Evolutionary conservation across 257 asterid species (phyloP).

Genomic region (Przewalskia tangutica): DNA sequence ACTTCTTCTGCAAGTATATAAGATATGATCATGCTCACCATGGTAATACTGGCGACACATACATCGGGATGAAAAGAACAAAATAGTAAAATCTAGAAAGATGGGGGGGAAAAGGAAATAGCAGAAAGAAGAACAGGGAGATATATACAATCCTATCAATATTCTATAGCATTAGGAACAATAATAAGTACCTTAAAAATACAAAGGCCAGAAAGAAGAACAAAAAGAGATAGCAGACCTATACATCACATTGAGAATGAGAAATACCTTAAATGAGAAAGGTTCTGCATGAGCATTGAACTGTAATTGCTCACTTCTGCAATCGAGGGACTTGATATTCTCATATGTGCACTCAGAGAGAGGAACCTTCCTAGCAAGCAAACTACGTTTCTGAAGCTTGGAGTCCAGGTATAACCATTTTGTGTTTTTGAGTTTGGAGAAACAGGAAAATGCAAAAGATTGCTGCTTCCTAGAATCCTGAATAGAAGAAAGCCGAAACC

Average conservation of each 20-base stretch:
- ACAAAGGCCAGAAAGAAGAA: not conserved
- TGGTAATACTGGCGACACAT: not conserved
- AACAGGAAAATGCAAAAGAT: constrained; percentile 57
- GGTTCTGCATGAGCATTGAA: constrained; percentile 27
- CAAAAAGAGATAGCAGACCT: constrained; percentile 2
- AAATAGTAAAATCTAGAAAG: constrained; percentile 1
- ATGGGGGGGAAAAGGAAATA: not conserved
- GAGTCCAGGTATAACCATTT: constrained; percentile 65
- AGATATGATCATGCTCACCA: constrained; percentile 20
- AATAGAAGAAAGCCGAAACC: constrained; percentile 48
- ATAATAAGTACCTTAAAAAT: not conserved
- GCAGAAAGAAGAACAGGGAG: not conserved
- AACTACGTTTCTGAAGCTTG: constrained; percentile 52
- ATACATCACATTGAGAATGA: not conserved
- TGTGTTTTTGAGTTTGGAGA: constrained; percentile 45
- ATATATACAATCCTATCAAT: not conserved
- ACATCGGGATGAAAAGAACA: not conserved
- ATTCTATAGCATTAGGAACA: not conserved
- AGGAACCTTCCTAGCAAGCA: constrained; percentile 44
- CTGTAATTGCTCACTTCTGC: constrained; percentile 20
- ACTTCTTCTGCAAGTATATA: constrained; percentile 28
- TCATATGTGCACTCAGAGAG: constrained; percentile 75
- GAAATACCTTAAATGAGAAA: constrained; percentile 43
- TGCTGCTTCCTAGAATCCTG: constrained; percentile 48
- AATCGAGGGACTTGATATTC: constrained; percentile 61